Evolutionary conservation across 108 stramenopile species (phyloP), one percentile per base, ranked within the genome.

Genomic region (Cylindrotheca fusiformis): DNA sequence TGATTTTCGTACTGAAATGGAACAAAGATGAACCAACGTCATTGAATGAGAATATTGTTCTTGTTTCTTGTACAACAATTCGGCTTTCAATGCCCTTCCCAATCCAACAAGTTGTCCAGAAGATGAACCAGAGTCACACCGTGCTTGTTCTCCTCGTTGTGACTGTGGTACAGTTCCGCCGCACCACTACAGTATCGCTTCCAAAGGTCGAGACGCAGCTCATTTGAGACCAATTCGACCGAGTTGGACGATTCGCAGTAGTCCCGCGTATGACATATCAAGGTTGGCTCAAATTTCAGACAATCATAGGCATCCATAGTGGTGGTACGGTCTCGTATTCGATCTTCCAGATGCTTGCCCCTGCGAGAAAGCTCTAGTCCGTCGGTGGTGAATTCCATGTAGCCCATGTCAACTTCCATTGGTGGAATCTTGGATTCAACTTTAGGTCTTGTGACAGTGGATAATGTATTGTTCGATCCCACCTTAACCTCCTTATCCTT

Each of bases 331-430:
- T 23, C 24, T 14, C 54, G 54, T 12, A 55, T 24, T 3, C 54
- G 54, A 14, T 55, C 54, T 27, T 26, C 21, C 21, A 26, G 26
- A 5, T 17, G 17, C 26, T 23, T 14, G 4, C 54, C 54, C 4
- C 21, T 26, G 2, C 21, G 10, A 17, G 22, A 3, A 23, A 55
- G 4, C 25, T 55, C 25, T 3, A 55, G 54, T 6, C 50, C 50
- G 19, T 6, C 5, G 25, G 25, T 24, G 12, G 54, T 26, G 29
- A 55, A 55, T 26, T 55, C 54, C 25, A 55, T 8, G 25, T 55
- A 55, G 25, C 54, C 54, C 54, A 55, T 55, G 18, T 55, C 54
- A 28, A 55, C 54, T 55, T 55, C 54, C 14, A 55, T 17, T 14
- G 54, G 22, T 4, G 22, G 25, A 26, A 28, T 3, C 29, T 55